Evolutionary conservation across 306 rosid species (phyloP).

Genomic region (Malus sylvestris): DNA sequence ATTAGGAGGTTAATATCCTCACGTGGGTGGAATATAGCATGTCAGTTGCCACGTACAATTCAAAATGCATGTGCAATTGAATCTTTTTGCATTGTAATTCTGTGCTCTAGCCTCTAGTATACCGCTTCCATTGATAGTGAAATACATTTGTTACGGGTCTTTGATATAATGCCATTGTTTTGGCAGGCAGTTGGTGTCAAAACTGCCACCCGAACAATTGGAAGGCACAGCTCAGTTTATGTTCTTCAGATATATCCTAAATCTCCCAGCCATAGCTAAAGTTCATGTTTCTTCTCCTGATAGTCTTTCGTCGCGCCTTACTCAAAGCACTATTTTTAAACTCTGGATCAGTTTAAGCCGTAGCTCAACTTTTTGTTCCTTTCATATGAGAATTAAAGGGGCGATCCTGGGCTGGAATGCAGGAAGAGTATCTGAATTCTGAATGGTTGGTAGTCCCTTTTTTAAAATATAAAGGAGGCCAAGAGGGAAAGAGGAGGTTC

Average conservation of each 20-base stretch:
- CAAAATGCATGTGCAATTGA: neutral
- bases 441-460: neutral
- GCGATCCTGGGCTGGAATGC: neutral
- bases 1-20: too few relatives aligned
- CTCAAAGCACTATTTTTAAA: neutral
- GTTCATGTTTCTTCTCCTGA: neutral
- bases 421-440: neutral
- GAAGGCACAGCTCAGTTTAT: neutral
- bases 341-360: neutral
- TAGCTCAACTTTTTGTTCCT: neutral
- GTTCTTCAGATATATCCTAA: neutral
- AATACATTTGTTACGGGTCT: neutral
- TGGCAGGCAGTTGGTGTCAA: neutral
- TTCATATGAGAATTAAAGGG: neutral
- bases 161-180: neutral
- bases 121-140: too few relatives aligned
- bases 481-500: neutral
- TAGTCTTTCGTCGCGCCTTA: neutral
- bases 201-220: neutral
- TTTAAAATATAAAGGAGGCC: neutral
- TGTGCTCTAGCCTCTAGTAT: neutral
- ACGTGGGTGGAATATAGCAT: neutral
- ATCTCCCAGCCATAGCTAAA: neutral
- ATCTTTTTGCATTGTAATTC: neutral
- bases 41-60: neutral